Base-by-base conservation (phyloP, 2,329 filamentous ascomycete species). In the Colletotrichum zoysiae region DNA sequence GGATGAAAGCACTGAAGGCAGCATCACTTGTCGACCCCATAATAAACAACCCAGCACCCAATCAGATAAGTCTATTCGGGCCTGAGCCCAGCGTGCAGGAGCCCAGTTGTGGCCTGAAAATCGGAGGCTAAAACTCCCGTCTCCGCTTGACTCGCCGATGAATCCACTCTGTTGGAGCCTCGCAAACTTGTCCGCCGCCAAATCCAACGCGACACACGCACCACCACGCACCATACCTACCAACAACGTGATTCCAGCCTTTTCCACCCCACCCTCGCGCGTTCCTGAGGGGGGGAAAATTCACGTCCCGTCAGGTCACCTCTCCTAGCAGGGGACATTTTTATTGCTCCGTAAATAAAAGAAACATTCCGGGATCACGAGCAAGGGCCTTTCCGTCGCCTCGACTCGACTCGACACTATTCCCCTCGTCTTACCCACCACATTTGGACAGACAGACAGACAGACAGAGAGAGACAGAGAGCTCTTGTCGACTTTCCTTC, bases 41-140 rank as follows among this genome's bases (percentile, higher is more conserved):
- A 8, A 26, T 38, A 26, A 42, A 20, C 20, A 9, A 26, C 30
- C 18, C 18, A 30, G 23, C 4, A 20, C 18, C 67, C 67, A 70
- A 56, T 67, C 40, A 38, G 48, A 26, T 12, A n/a, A 16, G 20
- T 16, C n/a, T 14, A 35, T 38, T 20, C 33, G n/a, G 12, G 26
- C 40, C 48, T 55, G 48, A 38, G 48, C 56, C 26, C 20, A 35
- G 62, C 38, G 18, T 55, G 65, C 46, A 56, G 30, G 11, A 48
- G 58, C 57, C 50, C 35, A 26, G 44, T 44, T 14, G 56, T 67
- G 65, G 50, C 57, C 57, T 71, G 57, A 40, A 50, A 57, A 59
- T 50, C 68, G 69, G 65, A 71, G 69, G 69, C 69, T 71, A 71
- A 68, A 71, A 69, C 69, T 68, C 65, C 69, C 69, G 69, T 59